Evolutionary conservation across 768 basidiomycete genomes (phyloP).

Genomic region (Serpula lacrymans): DNA sequence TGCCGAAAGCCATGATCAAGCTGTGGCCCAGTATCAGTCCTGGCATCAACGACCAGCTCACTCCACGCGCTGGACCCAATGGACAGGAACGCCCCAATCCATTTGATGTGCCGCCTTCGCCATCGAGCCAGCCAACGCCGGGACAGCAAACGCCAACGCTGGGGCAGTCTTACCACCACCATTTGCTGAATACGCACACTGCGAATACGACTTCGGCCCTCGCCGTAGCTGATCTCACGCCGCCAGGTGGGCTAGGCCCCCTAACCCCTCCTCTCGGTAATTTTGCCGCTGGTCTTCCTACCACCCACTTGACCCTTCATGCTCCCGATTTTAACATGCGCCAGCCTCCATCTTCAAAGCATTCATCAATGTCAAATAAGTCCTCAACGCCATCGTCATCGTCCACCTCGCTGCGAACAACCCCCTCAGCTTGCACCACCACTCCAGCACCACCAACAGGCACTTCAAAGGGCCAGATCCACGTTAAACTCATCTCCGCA

Average conservation of each 20-base stretch:
- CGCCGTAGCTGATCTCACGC: slow-evolving; percentile 35
- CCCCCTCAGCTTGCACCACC: slow-evolving; percentile 24
- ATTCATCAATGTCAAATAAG: slow-evolving; percentile 33
- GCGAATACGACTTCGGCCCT: slow-evolving; percentile 21
- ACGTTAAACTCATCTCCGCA: slow-evolving; percentile 94
- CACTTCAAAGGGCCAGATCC: slow-evolving; percentile 71
- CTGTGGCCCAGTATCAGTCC: slow-evolving; percentile 61
- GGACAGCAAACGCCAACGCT: slow-evolving; percentile 9
- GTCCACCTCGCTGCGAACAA: slow-evolving; percentile 33
- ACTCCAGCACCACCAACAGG: slow-evolving; percentile 29
- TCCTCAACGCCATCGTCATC: slow-evolving; percentile 40
- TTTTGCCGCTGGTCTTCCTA: slow-evolving; percentile 52
- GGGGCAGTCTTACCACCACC: slow-evolving; percentile 19
- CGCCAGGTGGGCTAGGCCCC: slow-evolving; percentile 45
- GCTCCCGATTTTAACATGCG: slow-evolving; percentile 83
- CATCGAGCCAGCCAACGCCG: slow-evolving; percentile 4
- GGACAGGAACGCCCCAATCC: slow-evolving; percentile 53
- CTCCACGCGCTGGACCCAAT: slow-evolving; percentile 48
- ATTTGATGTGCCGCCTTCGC: slow-evolving; percentile 45
- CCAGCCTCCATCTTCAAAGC: slow-evolving; percentile 47
- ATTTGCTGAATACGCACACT: slow-evolving; percentile 19
- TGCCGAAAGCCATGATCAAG: slow-evolving; percentile 54
- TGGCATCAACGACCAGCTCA: slow-evolving; percentile 53
- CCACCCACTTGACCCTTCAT: slow-evolving; percentile 72
- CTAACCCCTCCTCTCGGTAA: slow-evolving; percentile 45